Evolutionary conservation across 192 early-diverging fungal genomes (phyloP), one percentile per base, ranked within the genome.

Genomic region (Coemansia guatemalensis): DNA sequence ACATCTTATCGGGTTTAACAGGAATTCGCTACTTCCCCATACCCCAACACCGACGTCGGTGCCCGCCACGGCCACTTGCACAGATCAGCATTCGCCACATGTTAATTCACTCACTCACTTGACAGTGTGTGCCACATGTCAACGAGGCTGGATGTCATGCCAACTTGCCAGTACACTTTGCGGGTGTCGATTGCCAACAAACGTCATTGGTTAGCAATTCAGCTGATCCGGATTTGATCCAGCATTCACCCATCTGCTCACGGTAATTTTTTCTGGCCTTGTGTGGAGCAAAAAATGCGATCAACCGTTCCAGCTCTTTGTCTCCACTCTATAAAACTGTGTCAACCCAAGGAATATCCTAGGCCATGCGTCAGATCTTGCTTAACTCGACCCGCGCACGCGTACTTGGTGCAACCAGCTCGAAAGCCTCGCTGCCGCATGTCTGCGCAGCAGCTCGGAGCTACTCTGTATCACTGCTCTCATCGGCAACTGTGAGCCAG

Each of bases 311-410:
- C 9, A 44, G 39, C 39, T 44, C 39, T 44, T 44, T 44, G 8
- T 44, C 39, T 44, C 39, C 14, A 44, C 12, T 44, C 8, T 17
- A 44, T 17, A 44, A 44, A 44, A 44, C 14, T 14, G 39, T 14
- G 39, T 17, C 14, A 44, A 44, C 39, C 39, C 17, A 12, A 17
- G 17, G 1, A 12, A 6, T 44, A 17, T 17, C 39, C 14, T 44
- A 14, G 17, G 48, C 27, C 50, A 79, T 79, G 76, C 70, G 71
- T 35, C 76, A 78, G 67, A 17, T 73, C 32, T 64, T 68, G 29
- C 55, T 73, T 51, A 60, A 59, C 64, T 54, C 64, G 5, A 44
- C 64, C 21, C 62, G 68, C 56, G 49, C 67, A 12, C 64, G 71
- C 25, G 26, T 57, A 21, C 22, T 73, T 41, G 26, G 66, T 8